phyloP scores from a whole-genome alignment of 768 basidiomycete genomes.

The Trametes punicea region DNA sequence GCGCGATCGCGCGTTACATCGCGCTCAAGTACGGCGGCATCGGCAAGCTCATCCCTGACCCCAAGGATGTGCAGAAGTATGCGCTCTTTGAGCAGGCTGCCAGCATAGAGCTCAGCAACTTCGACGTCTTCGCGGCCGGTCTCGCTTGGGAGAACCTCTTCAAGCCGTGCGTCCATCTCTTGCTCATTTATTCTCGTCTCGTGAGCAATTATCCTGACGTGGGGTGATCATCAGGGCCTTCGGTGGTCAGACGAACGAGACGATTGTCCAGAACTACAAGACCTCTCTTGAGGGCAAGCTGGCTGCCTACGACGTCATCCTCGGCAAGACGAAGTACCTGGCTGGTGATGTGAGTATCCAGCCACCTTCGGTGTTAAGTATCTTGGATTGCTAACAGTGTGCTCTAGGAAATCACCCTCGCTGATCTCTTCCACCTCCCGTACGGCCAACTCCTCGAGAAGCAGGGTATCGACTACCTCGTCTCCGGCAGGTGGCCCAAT shows the following conservation, averaged over 20 bases:
- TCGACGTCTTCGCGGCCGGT: slow-evolving; percentile 44
- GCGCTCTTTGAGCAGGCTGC: slow-evolving; percentile 42
- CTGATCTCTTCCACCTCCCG: slow-evolving; percentile 57
- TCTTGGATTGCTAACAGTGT: background rate
- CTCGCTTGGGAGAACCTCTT: slow-evolving; percentile 48
- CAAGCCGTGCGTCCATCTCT: slow-evolving; percentile 31
- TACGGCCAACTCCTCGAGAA: slow-evolving; percentile 34
- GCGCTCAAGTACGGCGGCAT: slow-evolving; percentile 48
- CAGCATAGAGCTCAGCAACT: slow-evolving; percentile 51
- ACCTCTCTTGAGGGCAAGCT: slow-evolving; percentile 39
- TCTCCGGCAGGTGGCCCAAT: slow-evolving; percentile 36
- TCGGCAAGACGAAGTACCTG: slow-evolving; percentile 52
- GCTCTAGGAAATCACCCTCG: slow-evolving; percentile 47
- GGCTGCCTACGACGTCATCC: slow-evolving; percentile 53
- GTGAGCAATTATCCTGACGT: slow-evolving; percentile 13
- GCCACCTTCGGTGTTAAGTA: too few species aligned
- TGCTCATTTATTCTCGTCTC: background rate
- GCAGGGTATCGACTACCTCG: slow-evolving; percentile 31
- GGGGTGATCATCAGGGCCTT: background rate
- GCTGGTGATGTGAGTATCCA: slow-evolving; percentile 36
- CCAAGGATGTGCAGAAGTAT: slow-evolving; percentile 30
- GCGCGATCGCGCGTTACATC: slow-evolving; percentile 64
- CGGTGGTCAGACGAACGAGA: slow-evolving; percentile 30
- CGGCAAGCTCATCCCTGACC: slow-evolving; percentile 48
- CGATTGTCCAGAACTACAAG: slow-evolving; percentile 26